Evolutionary conservation across 2,329 filamentous ascomycete genomes (phyloP).

Genomic region (Aspergillus udagawae): DNA sequence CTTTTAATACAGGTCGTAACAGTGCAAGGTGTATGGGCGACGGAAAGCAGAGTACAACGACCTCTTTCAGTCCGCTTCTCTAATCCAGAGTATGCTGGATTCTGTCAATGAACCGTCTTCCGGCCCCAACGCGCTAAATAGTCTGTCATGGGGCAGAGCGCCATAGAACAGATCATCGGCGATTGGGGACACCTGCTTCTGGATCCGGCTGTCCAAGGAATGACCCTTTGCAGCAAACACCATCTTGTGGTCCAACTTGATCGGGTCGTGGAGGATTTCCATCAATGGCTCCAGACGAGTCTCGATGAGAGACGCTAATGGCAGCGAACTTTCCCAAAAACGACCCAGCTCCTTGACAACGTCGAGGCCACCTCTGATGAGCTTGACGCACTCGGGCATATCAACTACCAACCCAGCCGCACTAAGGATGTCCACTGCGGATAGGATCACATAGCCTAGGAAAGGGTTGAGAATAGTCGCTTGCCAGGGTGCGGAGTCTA

Average conservation of each 20-base stretch:
- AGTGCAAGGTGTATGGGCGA: background rate
- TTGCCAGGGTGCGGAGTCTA: conserved; percentile 22
- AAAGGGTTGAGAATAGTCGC: conserved; percentile 55
- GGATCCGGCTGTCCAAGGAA: conserved; percentile 34
- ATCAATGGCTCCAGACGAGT: conserved; percentile 45
- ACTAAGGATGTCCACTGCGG: conserved; percentile 64
- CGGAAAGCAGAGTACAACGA: background rate
- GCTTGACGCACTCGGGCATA: conserved; percentile 51
- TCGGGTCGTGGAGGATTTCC: conserved; percentile 31
- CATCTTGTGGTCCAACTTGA: conserved; percentile 29
- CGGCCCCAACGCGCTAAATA: conserved; percentile 30
- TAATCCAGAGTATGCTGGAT: conserved; percentile 27
- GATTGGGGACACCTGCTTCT: conserved; percentile 14
- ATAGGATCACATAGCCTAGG: conserved; percentile 57
- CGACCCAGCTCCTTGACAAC: conserved; percentile 54
- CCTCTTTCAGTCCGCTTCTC: conserved; percentile 9
- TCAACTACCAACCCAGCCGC: conserved; percentile 54
- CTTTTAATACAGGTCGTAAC: conserved; percentile 10
- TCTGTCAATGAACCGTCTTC: conserved; percentile 22
- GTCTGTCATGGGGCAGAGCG: conserved; percentile 24
- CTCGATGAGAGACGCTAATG: conserved; percentile 49
- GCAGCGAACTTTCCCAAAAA: conserved; percentile 58
- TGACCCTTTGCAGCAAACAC: conserved; percentile 35
- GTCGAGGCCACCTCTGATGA: conserved; percentile 51
- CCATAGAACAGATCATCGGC: conserved; percentile 44